A percentile compares a stretch with the other conserved stretches of the same genome.
Evolutionary conservation across 2,329 filamentous ascomycete species (phyloP).

Genomic region (Tolypocladium tropicale): DNA sequence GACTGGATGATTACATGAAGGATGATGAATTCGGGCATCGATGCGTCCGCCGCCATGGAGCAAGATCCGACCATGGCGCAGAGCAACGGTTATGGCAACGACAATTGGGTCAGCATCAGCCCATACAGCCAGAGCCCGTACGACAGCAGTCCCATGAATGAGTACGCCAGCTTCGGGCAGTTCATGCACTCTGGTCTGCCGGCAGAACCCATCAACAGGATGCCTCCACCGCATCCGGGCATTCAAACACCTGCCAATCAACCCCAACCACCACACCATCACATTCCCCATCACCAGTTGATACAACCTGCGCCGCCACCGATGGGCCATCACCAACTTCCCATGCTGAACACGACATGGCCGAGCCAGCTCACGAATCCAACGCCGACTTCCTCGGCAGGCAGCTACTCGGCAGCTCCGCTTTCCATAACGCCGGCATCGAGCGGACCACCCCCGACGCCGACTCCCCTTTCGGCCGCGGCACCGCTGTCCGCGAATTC

Average conservation of each 20-base stretch:
- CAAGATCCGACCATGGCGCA: constrained; percentile 20
- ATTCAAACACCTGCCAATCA: constrained; percentile 22
- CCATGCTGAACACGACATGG: constrained; percentile 66
- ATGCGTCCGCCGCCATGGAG: constrained; percentile 19
- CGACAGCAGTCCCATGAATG: constrained; percentile 45
- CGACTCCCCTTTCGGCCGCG: neutral
- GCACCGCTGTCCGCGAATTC: neutral
- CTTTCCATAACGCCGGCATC: constrained; percentile 48
- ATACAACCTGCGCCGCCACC: constrained; percentile 22
- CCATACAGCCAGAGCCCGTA: constrained; percentile 53
- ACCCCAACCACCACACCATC: constrained; percentile 10
- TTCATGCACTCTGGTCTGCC: constrained; percentile 47
- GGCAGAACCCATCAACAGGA: constrained; percentile 38
- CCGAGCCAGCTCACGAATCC: constrained; percentile 74
- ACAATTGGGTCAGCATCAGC: constrained; percentile 46
- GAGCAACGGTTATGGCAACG: constrained; percentile 24
- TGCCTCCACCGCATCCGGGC: constrained; percentile 38
- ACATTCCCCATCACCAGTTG: constrained; percentile 18
- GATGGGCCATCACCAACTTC: constrained; percentile 49
- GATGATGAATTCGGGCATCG: constrained; percentile 23
- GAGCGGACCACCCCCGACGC: constrained; percentile 31
- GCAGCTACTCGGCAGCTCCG: constrained; percentile 48
- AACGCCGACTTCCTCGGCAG: constrained; percentile 29
- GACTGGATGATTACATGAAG: constrained; percentile 3
- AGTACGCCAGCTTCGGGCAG: constrained; percentile 47